Conservation (phyloP, 495 filamentous ascomycete species). For the Apiosordaria backusii region DNA sequence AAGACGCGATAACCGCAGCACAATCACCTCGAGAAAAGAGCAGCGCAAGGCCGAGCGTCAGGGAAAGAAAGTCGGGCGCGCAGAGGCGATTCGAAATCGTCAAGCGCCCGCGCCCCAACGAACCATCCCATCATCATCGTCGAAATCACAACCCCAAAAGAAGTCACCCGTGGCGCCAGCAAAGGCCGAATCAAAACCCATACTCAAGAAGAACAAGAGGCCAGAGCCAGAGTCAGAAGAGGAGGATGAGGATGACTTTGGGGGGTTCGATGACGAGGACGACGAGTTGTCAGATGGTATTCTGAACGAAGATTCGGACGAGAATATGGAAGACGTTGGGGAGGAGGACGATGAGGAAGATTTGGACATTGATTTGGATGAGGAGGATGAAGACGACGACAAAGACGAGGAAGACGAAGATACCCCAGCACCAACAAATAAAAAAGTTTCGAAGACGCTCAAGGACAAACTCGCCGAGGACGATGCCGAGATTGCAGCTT, state of each 20-base stretch:
- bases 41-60: constrained; percentile 48
- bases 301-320: constrained; percentile 28
- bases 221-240: constrained; percentile 17
- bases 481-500: constrained; percentile 78
- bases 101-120: constrained; percentile 2
- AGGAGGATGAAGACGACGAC: constrained; percentile 24
- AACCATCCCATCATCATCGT: constrained; percentile 2
- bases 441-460: constrained; percentile 53
- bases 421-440: constrained; percentile 11
- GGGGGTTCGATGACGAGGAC: constrained; percentile 25
- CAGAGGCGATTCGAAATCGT: constrained; percentile 9
- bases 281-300: constrained; percentile 25
- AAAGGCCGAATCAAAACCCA: constrained; percentile 13
- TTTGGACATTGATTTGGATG: constrained; percentile 38
- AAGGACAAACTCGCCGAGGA: constrained; percentile 67
- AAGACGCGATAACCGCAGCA: background rate
- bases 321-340: constrained; percentile 25
- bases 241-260: constrained; percentile 12
- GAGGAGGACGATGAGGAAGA: constrained; percentile 31
- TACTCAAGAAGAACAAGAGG: constrained; percentile 18
- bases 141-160: background rate
- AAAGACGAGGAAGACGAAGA: constrained; percentile 28
- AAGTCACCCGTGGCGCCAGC: constrained; percentile 4
- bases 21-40: constrained; percentile 43
- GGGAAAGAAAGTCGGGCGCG: constrained; percentile 36